Conservation (phyloP, 1,284 basidiomycete species). For the Tetrapyrgos nigripes region DNA sequence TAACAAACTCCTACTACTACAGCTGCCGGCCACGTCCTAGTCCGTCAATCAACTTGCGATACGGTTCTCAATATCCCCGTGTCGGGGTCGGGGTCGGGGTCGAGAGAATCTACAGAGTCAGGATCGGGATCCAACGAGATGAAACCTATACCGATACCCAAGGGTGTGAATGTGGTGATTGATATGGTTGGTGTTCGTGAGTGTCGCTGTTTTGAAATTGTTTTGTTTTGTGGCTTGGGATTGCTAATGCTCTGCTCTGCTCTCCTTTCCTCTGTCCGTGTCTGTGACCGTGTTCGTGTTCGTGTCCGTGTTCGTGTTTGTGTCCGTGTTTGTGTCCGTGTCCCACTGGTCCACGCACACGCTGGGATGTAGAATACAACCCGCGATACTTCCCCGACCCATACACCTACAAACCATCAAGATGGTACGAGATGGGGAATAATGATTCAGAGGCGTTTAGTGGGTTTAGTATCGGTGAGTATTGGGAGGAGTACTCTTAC, state of each 20-base stretch:
- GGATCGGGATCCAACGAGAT: not conserved
- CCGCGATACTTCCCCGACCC: constrained; percentile 33
- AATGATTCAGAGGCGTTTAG: constrained; percentile 21
- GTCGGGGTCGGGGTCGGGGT: no score
- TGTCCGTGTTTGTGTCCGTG: not conserved
- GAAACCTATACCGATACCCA: not conserved
- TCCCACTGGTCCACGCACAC: not conserved
- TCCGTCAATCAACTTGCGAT: constrained; percentile 21
- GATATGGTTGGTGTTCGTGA: constrained; percentile 25
- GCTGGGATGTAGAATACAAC: constrained; percentile 26
- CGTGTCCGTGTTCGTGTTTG: no score
- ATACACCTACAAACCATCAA: constrained; percentile 31
- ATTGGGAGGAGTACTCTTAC: not conserved
- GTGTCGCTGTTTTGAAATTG: constrained; percentile 2
- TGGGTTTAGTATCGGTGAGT: constrained; percentile 18
- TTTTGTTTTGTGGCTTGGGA: not conserved
- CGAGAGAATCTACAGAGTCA: constrained; percentile 16
- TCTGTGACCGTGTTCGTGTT: no score
- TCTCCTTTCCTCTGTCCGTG: not conserved
- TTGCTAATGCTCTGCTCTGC: not conserved
- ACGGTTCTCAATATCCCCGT: constrained; percentile 18
- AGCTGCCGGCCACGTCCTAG: constrained; percentile 23
- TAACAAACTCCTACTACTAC: no score
- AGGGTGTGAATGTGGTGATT: constrained; percentile 13
- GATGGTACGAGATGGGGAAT: constrained; percentile 33